Conservation (phyloP, 345 rosid species). For the Eucalyptus cloeziana region DNA sequence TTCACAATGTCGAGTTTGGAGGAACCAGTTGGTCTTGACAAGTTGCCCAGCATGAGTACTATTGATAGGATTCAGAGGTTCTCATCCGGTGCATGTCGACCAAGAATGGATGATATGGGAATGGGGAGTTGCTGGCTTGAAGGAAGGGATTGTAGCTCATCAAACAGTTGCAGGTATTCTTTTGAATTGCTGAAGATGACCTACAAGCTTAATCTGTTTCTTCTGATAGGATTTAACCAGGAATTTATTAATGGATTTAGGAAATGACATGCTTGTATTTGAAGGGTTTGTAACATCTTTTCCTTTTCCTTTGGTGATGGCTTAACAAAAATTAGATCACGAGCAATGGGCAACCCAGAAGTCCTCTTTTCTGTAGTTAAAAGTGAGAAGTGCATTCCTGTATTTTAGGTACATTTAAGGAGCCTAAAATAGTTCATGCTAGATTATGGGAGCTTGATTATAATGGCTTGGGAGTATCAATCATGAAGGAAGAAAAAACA, state of each 20-base stretch:
- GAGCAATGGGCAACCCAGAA: not conserved
- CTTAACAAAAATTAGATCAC: not conserved
- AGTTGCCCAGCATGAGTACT: slow-evolving; percentile 88
- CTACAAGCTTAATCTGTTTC: not conserved
- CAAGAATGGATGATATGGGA: slow-evolving; percentile 51
- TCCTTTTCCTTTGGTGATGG: not conserved
- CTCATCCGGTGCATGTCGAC: slow-evolving; percentile 79
- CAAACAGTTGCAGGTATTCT: slow-evolving; percentile 47
- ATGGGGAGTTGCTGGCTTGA: slow-evolving; percentile 84
- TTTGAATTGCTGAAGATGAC: not conserved
- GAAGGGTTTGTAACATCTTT: not conserved
- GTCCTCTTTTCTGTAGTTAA: not conserved
- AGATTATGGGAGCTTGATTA: not conserved
- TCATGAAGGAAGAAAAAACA: not conserved
- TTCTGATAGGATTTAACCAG: not conserved
- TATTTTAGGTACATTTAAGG: not conserved
- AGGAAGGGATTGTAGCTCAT: slow-evolving; percentile 71
- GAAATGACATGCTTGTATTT: not conserved
- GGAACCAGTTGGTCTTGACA: slow-evolving; percentile 83
- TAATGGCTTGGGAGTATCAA: not conserved
- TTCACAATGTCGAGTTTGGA: slow-evolving; percentile 87
- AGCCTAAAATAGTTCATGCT: not conserved
- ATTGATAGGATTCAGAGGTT: slow-evolving; percentile 77
- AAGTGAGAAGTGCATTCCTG: not conserved
- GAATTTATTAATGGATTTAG: not conserved